Evolutionary conservation across 306 rosid species (phyloP).

Genomic region (Oemleria cerasiformis): DNA sequence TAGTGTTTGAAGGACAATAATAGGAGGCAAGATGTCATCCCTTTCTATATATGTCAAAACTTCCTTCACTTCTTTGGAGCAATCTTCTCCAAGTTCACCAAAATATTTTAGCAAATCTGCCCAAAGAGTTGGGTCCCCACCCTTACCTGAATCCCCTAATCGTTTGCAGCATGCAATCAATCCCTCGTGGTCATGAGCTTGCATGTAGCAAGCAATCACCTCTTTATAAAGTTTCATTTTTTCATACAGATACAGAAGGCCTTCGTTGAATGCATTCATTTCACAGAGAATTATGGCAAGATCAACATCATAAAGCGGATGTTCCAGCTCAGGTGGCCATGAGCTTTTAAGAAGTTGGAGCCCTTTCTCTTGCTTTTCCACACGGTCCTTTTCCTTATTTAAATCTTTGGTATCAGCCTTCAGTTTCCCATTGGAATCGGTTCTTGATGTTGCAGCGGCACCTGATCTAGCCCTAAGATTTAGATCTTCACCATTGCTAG

Average conservation of each 20-base stretch:
- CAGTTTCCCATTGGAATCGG: constrained; percentile 52
- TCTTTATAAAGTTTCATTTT: constrained; percentile 95
- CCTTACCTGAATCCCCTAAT: constrained; percentile 86
- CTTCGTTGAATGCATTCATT: constrained; percentile 87
- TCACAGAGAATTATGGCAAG: constrained; percentile 87
- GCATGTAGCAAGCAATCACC: constrained; percentile 97
- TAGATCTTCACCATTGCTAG: constrained; percentile 39
- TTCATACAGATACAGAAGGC: constrained; percentile 84
- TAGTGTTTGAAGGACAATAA: constrained; percentile 86
- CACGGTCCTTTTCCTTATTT: constrained; percentile 38
- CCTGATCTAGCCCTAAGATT: constrained; percentile 38
- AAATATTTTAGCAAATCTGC: constrained; percentile 94
- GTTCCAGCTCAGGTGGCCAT: constrained; percentile 81
- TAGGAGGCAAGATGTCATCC: constrained; percentile 94
- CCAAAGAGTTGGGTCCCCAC: constrained; percentile 96
- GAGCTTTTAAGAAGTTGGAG: constrained; percentile 61
- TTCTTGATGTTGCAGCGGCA: constrained; percentile 29
- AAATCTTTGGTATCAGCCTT: constrained; percentile 39
- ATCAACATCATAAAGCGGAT: constrained; percentile 92
- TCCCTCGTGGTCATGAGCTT: constrained; percentile 87
- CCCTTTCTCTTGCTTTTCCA: constrained; percentile 75
- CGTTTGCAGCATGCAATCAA: constrained; percentile 91
- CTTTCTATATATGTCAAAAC: constrained; percentile 87
- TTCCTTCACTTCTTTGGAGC: constrained; percentile 96
- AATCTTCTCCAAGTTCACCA: constrained; percentile 99